Conservation (phyloP, 2,329 filamentous ascomycete genomes). For the Alternaria atra region DNA sequence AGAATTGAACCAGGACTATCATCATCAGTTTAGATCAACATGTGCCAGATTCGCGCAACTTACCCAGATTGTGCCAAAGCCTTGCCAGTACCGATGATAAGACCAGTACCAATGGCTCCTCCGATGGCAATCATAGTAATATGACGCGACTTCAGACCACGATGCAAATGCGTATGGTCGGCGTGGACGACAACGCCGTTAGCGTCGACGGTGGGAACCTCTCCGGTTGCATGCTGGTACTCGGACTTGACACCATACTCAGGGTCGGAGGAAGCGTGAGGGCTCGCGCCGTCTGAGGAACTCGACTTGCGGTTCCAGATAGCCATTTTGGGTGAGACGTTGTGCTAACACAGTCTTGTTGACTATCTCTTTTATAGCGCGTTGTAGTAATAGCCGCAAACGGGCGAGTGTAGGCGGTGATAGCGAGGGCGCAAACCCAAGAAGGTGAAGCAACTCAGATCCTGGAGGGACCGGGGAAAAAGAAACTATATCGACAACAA, state of each 20-base stretch:
- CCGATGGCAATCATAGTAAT: constrained; percentile 75
- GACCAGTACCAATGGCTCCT: constrained; percentile 75
- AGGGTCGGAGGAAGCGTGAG: constrained; percentile 31
- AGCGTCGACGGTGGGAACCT: constrained; percentile 20
- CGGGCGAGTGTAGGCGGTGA: constrained; percentile 15
- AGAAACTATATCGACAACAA: constrained; percentile 6
- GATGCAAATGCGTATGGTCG: constrained; percentile 56
- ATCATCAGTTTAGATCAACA: constrained; percentile 22
- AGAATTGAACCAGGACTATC: constrained; percentile 70
- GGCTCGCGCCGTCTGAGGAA: constrained; percentile 41
- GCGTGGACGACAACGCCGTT: constrained; percentile 40
- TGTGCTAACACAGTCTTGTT: neutral
- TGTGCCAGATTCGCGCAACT: constrained; percentile 11
- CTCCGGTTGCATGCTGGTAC: constrained; percentile 25
- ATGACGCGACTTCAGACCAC: constrained; percentile 63
- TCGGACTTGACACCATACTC: constrained; percentile 27
- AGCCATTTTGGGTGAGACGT: constrained; percentile 29
- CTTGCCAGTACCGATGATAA: constrained; percentile 72
- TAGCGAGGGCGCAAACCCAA: constrained; percentile 14
- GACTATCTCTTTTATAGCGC: constrained; percentile 14
- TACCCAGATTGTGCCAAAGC: constrained; percentile 59
- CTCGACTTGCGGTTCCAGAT: constrained; percentile 39
- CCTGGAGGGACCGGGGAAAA: neutral
- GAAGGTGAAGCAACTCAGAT: constrained; percentile 7
- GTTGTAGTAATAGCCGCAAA: constrained; percentile 7